phyloP scores from a whole-genome alignment of 2,329 filamentous ascomycete species.

The Helicocarpus griseus region DNA sequence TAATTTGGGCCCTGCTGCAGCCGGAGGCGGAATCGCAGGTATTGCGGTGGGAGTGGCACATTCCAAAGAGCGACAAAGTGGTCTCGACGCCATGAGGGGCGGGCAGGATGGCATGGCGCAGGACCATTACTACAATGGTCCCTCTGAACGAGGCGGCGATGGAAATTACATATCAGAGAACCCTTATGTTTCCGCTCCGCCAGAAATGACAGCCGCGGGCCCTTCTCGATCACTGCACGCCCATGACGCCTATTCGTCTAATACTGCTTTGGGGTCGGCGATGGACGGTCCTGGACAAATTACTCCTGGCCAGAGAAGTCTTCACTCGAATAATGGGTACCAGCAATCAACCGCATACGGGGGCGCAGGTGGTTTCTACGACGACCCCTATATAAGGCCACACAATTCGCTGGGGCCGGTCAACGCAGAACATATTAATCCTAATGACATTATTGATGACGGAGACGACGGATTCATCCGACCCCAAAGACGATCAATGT shows the following conservation, averaged over 20 bases:
- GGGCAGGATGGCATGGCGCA: slow-evolving; percentile 17
- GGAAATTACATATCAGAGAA: slow-evolving; percentile 27
- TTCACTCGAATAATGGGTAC: slow-evolving; percentile 28
- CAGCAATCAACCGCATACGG: slow-evolving; percentile 22
- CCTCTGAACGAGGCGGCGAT: slow-evolving; percentile 27
- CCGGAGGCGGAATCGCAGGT: slow-evolving; percentile 51
- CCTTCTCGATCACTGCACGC: slow-evolving; percentile 18
- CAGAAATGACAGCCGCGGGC: slow-evolving; percentile 6
- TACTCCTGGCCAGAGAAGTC: slow-evolving; percentile 25
- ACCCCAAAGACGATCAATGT: slow-evolving; percentile 48
- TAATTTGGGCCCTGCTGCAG: slow-evolving; percentile 54
- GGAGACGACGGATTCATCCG: slow-evolving; percentile 71
- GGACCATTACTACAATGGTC: slow-evolving; percentile 16
- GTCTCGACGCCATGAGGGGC: slow-evolving; percentile 50
- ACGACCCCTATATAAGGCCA: slow-evolving; percentile 55
- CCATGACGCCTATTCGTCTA: slow-evolving; percentile 32
- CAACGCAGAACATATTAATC: slow-evolving; percentile 55
- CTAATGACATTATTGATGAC: slow-evolving; percentile 73
- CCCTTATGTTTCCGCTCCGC: slow-evolving; percentile 25
- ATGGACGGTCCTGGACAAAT: slow-evolving; percentile 23
- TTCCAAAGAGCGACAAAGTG: slow-evolving; percentile 53
- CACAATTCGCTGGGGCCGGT: slow-evolving; percentile 42
- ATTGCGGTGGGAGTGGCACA: slow-evolving; percentile 59
- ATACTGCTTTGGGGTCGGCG: slow-evolving; percentile 25
- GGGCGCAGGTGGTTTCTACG: slow-evolving; percentile 36